A percentile compares a stretch with the other conserved stretches of the same genome.
phyloP scores from a whole-genome alignment of 2,329 filamentous ascomycete genomes.

The Seiridium unicorne region DNA sequence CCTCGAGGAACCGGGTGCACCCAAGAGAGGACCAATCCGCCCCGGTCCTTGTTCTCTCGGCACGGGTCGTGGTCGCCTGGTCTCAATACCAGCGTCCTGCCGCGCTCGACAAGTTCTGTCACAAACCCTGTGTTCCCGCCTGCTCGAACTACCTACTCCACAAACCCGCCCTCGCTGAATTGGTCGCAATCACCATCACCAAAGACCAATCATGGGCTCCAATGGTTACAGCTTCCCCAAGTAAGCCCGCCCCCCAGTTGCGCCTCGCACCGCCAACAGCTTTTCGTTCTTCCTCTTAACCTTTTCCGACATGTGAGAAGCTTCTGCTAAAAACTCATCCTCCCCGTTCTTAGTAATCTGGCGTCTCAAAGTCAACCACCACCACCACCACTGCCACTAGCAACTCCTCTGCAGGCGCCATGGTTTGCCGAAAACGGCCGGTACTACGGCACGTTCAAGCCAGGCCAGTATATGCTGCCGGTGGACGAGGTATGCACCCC shows the following conservation, averaged over 20 bases:
- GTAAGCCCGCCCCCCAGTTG: background rate
- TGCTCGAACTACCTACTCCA: background rate
- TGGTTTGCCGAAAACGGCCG: slow-evolving; percentile 64
- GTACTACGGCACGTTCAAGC: slow-evolving; percentile 65
- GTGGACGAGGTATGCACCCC: slow-evolving; percentile 66
- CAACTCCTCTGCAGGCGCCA: background rate
- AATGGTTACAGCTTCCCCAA: background rate
- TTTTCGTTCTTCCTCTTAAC: too few species aligned
- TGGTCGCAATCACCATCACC: background rate
- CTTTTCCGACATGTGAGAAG: background rate
- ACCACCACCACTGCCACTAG: background rate
- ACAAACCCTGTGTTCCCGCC: background rate
- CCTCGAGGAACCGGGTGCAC: too few species aligned
- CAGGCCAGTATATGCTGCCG: slow-evolving; percentile 72
- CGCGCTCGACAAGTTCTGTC: background rate
- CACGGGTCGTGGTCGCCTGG: too few species aligned
- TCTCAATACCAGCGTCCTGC: background rate
- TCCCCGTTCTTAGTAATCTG: too few species aligned
- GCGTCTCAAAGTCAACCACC: background rate
- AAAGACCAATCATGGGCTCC: background rate
- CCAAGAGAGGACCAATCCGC: too few species aligned
- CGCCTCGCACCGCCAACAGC: too few species aligned
- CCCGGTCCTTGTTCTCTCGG: too few species aligned
- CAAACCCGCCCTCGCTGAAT: background rate
- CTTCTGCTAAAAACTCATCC: too few species aligned